A percentile compares a stretch with the other conserved stretches of the same genome.
Conservation (phyloP, 352 stramenopile species). For the Globisporangium cylindrosporum region DNA sequence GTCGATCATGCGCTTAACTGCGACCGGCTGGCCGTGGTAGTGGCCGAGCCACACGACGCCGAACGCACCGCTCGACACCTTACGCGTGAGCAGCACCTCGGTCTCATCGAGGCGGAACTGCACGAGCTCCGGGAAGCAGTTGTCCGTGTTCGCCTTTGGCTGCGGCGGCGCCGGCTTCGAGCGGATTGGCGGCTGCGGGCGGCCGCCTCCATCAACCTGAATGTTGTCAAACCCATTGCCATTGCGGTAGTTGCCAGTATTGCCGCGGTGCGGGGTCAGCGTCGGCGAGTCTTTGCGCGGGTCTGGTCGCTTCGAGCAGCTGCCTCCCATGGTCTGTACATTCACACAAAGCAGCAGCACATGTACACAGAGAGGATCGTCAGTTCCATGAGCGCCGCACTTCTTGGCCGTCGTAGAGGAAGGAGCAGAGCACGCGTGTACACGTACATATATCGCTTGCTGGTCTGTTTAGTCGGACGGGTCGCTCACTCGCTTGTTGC, state of each 20-base stretch:
- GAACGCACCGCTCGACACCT: conserved; percentile 80
- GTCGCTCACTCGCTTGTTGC: not conserved
- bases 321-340: conserved; percentile 13
- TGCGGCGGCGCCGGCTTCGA: not conserved
- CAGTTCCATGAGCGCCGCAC: not conserved
- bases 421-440: too few species aligned
- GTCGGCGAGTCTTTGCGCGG: conserved; percentile 13
- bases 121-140: conserved; percentile 68
- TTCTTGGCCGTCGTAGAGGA: not conserved
- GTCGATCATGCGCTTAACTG: conserved; percentile 87
- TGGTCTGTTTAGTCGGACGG: not conserved
- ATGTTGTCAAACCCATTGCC: not conserved
- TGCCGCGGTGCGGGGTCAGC: conserved; percentile 7
- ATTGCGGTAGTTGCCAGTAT: conserved; percentile 1
- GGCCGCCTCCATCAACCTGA: not conserved
- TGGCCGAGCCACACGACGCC: conserved; percentile 84
- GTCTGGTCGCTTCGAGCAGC: conserved; percentile 11
- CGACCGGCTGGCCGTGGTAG: conserved; percentile 83
- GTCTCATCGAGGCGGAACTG: conserved; percentile 79
- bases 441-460: not conserved
- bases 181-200: conserved; percentile 8
- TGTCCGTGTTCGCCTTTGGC: conserved; percentile 39
- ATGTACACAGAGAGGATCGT: not conserved
- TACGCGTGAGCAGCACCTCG: conserved; percentile 78
- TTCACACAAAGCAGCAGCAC: not conserved